Evolutionary conservation across 1,139 yeast species (phyloP).

Genomic region (Candida albicans): DNA sequence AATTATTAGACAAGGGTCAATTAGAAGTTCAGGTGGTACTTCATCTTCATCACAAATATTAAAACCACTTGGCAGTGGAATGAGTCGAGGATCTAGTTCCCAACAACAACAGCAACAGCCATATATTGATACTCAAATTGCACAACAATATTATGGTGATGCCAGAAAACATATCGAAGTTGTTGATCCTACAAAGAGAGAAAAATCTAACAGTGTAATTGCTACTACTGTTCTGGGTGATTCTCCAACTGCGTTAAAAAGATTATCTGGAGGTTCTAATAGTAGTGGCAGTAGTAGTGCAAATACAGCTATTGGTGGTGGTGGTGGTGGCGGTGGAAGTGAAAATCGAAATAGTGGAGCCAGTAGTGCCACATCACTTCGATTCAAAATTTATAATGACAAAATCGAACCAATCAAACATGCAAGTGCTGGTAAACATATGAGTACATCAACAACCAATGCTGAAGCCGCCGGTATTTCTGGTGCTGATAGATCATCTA

Average conservation of each 20-base stretch:
- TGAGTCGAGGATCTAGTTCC: slow-evolving; percentile 1
- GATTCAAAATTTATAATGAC: slow-evolving; percentile 8
- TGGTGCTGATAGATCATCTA: slow-evolving; percentile 9
- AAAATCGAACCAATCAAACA: slow-evolving; percentile 11
- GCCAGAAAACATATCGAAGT: slow-evolving; percentile 1
- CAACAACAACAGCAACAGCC: background rate
- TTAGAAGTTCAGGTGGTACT: slow-evolving; percentile 4
- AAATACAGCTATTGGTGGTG: background rate
- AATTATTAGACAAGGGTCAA: slow-evolving; percentile 10
- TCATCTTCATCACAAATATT: background rate
- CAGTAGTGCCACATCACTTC: slow-evolving; percentile 6
- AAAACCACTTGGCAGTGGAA: slow-evolving; percentile 1
- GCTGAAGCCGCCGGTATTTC: slow-evolving; percentile 4
- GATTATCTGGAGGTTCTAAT: slow-evolving; percentile 4
- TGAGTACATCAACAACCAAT: slow-evolving; percentile 8
- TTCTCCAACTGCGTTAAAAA: slow-evolving; percentile 7
- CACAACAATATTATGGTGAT: slow-evolving; percentile 4
- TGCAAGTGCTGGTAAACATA: slow-evolving; percentile 5
- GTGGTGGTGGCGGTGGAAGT: background rate
- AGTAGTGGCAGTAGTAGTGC: slow-evolving; percentile 2
- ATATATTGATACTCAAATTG: slow-evolving; percentile 5
- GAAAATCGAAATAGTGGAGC: slow-evolving; percentile 8
- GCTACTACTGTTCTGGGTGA: background rate
- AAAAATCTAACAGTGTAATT: slow-evolving; percentile 1
- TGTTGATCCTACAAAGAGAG: slow-evolving; percentile 1